Base-by-base conservation (phyloP, 257 asterid genomes). In the Capsicum baccatum region DNA sequence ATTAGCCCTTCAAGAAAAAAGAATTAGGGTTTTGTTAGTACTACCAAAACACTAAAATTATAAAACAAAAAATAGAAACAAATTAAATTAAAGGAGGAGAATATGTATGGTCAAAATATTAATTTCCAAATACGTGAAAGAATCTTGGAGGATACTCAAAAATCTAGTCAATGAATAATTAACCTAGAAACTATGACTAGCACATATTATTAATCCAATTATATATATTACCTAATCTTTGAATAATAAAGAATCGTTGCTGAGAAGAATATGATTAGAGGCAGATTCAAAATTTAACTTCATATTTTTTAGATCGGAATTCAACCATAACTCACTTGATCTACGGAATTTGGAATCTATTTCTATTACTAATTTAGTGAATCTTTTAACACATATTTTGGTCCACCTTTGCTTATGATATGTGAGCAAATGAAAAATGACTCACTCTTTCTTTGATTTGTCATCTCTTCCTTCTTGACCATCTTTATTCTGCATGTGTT, bases 381-480 rank as follows among this genome's bases (percentile, higher is more conserved):
- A 64, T 60, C 1, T 67, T 48, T 6, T 17, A 82, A 21, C 19
- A 54, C 68, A 8, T 33, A 83, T 12, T 26, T 64, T 10, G 17
- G 0, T 26, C 47, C 71, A 64, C 47, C 71, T 26, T 17, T 64
- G 26, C 1, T 50, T 6, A 82, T 42, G 15, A 8, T 42, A 47
- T 52, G 19, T 37, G 19, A 76, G 13, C 33, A 15, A 47, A 69
- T 42, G 37, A 47, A 47, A 50, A 80, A 3, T 48, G 70, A 71
- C 88, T 84, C 67, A 91, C 94, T 86, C 91, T 89, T 90, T 89
- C 86, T 89, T 92, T 37, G 92, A 85, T 84, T 33, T 50, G 19
- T 62, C 89, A 54, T 90, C 91, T 83, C 74, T 80, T 54, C 60
- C 68, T 52, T 15, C 21, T 67, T 67, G 79, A 17, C 6, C 3